These are phyloP conservation scores for Zanthoxylum bungeanum DNA, from an alignment of 345 rosid species.

Conservation along the genomic window DNA sequence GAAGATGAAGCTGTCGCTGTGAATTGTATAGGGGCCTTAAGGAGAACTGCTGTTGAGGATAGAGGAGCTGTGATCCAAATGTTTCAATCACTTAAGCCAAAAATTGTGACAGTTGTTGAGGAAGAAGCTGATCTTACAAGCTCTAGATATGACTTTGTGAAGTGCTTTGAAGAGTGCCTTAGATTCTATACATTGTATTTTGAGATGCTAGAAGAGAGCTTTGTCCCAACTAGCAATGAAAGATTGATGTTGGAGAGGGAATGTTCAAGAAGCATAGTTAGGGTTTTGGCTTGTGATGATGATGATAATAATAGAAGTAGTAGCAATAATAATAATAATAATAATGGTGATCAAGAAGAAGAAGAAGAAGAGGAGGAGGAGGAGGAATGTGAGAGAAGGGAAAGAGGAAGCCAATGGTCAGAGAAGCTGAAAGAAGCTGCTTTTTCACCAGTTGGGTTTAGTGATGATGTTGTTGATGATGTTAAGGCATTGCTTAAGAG, in stretches of 20 bases:
- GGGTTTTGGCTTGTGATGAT: constrained; percentile 61
- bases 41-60: constrained; percentile 38
- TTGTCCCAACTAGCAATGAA: constrained; percentile 55
- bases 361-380: too few species aligned
- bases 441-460: constrained; percentile 40
- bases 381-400: constrained; percentile 59
- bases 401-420: constrained; percentile 61
- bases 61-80: constrained; percentile 35
- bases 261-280: constrained; percentile 62
- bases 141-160: constrained; percentile 47
- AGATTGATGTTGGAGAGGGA: constrained; percentile 69
- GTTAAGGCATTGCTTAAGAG: constrained; percentile 73
- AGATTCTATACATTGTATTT: constrained; percentile 59
- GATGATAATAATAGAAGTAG: neutral
- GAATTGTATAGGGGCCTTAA: constrained; percentile 60
- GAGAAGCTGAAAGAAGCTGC: constrained; percentile 37
- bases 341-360: neutral
- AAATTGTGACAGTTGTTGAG: constrained; percentile 61
- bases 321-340: too few species aligned
- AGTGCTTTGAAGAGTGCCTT: constrained; percentile 71
- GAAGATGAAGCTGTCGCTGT: constrained; percentile 64
- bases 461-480: constrained; percentile 70
- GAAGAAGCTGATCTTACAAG: constrained; percentile 73
- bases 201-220: constrained; percentile 76
- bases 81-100: constrained; percentile 43